Conservation (phyloP, 2,329 filamentous ascomycete genomes). For the Verticillium albo-atrum region DNA sequence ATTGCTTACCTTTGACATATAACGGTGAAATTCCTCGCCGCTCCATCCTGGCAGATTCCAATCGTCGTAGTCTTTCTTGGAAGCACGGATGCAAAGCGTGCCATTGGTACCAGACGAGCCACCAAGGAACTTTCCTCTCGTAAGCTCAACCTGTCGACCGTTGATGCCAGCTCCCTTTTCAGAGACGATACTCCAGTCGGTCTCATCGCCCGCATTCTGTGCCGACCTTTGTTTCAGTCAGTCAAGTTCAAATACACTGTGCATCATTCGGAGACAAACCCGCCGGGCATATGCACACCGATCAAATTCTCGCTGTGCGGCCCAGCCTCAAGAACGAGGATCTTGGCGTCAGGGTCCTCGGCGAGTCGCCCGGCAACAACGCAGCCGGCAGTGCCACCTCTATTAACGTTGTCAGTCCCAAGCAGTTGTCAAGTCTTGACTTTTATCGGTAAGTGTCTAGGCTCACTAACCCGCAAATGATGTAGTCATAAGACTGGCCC, state of each 20-base stretch:
- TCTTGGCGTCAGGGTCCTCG: conserved; percentile 28
- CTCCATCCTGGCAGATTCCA: conserved; percentile 52
- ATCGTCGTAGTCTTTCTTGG: conserved; percentile 46
- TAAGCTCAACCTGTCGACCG: conserved; percentile 39
- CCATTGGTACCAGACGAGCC: conserved; percentile 46
- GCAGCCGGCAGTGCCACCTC: conserved; percentile 31
- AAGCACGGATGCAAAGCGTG: conserved; percentile 43
- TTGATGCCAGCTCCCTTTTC: conserved; percentile 32
- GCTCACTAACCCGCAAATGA: no score
- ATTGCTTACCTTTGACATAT: conserved; percentile 45
- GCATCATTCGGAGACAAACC: conserved; percentile 21
- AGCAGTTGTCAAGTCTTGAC: background rate
- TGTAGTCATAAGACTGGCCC: no score
- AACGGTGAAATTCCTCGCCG: conserved; percentile 51
- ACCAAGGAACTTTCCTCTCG: conserved; percentile 43
- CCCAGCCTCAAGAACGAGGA: conserved; percentile 32
- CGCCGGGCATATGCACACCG: conserved; percentile 46
- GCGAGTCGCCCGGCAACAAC: conserved; percentile 30
- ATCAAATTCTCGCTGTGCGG: conserved; percentile 37
- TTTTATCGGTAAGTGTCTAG: no score
- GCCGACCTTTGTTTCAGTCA: conserved; percentile 20
- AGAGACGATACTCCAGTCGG: conserved; percentile 46
- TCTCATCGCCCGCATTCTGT: conserved; percentile 40
- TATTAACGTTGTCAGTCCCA: background rate
- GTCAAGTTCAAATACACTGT: no score